Percentiles rank a stretch among this genome's conserved stretches.
Evolutionary conservation across 208 protist species (phyloP).

Genomic region (Trypanosomatidae sp.): DNA sequence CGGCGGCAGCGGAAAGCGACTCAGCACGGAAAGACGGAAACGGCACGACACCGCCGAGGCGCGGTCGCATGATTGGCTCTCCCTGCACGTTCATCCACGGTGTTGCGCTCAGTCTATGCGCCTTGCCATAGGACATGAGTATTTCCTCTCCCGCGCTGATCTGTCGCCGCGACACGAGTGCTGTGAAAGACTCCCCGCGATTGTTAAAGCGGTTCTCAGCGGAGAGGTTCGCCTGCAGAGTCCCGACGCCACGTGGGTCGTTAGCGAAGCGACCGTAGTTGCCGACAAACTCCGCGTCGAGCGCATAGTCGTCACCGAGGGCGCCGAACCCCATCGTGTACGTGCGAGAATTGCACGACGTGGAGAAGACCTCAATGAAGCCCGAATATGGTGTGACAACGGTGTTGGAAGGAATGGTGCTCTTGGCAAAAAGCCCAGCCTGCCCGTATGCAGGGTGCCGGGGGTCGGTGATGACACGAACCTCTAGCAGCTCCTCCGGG

Average conservation of each 20-base stretch:
- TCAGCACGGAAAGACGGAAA: constrained; percentile 41
- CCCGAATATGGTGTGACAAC: constrained; percentile 83
- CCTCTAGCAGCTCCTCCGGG: constrained; percentile 76
- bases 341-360: constrained; percentile 81
- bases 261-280: constrained; percentile 91
- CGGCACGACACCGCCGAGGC: constrained; percentile 63
- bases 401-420: constrained; percentile 62
- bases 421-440: constrained; percentile 76
- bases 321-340: constrained; percentile 91
- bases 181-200: constrained; percentile 86
- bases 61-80: constrained; percentile 55
- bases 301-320: constrained; percentile 74
- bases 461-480: constrained; percentile 75
- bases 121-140: constrained; percentile 90
- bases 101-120: constrained; percentile 61
- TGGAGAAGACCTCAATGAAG: constrained; percentile 80
- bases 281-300: constrained; percentile 89
- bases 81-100: constrained; percentile 70
- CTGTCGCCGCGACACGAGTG: constrained; percentile 69
- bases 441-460: constrained; percentile 89
- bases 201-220: constrained; percentile 77
- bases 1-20: background rate
- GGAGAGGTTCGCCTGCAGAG: constrained; percentile 63
- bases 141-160: constrained; percentile 86
- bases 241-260: constrained; percentile 79